Evolutionary conservation across 805 yeast genomes (phyloP), one percentile per base, ranked within the genome.

Genomic region (Danielia reshetovae): DNA sequence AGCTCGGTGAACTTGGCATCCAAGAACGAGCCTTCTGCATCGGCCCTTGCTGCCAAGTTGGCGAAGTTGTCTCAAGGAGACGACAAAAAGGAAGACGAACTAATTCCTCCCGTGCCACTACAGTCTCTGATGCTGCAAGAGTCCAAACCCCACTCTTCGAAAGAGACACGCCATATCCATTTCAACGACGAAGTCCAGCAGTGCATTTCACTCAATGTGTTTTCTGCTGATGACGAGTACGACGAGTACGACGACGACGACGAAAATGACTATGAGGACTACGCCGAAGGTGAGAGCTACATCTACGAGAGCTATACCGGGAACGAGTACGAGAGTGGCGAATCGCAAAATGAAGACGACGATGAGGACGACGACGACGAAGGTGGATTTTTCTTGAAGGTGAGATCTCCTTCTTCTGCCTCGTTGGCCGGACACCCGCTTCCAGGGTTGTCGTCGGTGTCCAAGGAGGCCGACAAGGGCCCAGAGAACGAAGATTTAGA

Each of bases 121-220:
- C 27, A 14, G 23, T 7, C 11, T 5, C 28, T 26, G 28, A 11
- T 26, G 31, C 24, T 11, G 14, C 30, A 27, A 12, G n/a, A 4
- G 10, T 3, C 33, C 4, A 19, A 30, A 12, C 16, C 22, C 4
- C 21, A 10, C 19, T n/a, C 9, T n/a, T 21, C 46, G 15, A 67
- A 65, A 37, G 60, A 56, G 24, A 70, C 64, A 45, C 75, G 94
- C 41, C 95, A 76, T 48, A 89, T 93, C 42, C 97, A 89, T 60
- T 93, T 93, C 63, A 93, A 83, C 57, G 94, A 87, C 55, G 78
- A 88, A 35, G 99, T 93, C 21, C 89, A 87, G 57, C 99, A 93
- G 59, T 93, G 98, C 59, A 79, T 85, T 42, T 89, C 95, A 0
- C 55, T 89, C 8, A 78, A 73, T 38, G 40, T 42, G 9, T 34